Evolutionary conservation across 495 filamentous ascomycete genomes (phyloP), one percentile per base, ranked within the genome.

Genomic region (Poronia punctata): DNA sequence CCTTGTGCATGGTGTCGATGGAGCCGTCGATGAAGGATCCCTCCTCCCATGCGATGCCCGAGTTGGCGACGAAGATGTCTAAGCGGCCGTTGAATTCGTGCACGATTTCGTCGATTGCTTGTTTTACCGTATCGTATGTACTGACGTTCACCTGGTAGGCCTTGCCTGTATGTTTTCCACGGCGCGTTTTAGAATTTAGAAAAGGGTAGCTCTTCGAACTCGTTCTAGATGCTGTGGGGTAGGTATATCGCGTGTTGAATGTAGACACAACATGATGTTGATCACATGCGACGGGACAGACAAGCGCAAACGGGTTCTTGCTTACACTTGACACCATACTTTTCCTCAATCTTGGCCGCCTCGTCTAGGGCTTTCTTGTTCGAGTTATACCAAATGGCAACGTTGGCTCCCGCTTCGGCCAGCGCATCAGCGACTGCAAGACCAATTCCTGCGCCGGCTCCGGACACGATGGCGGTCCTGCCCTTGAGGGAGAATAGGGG

Each of bases 371-470:
- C 80, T 47, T 83, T 79, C 52, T 74, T 71, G 64, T 92, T 88
- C 57, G 69, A 76, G 54, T 87, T 86, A 52, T 88, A 94, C 81
- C 84, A 90, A 21, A 95, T 78, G 3, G 84, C 87, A 28, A 94
- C 83, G 48, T 95, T 87, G 24, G 88, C 86, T 25, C 88, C 88
- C 16, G 84, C 81, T 54, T 94, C 88, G 7, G 87, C 87, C 29
- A 66, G 57, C 14, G 72, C 84, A 25, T 88, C 68, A n/a, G 83
- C 85, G 14, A 92, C 77, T 7, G 76, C 74, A 4, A 85, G 66
- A 22, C 88, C 88, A 50, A 95, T 95, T 38, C 88, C 87, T 15
- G 83, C 81, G 19, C 75, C 85, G 16, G 85, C 84, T 22, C 88
- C 88, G 4, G 86, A 80, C 16, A 93, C 78, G 43, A 93, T 85